Evolutionary conservation across 352 stramenopile species (phyloP), one percentile per base, ranked within the genome.

Genomic region (Phytophthora cryptogea): DNA sequence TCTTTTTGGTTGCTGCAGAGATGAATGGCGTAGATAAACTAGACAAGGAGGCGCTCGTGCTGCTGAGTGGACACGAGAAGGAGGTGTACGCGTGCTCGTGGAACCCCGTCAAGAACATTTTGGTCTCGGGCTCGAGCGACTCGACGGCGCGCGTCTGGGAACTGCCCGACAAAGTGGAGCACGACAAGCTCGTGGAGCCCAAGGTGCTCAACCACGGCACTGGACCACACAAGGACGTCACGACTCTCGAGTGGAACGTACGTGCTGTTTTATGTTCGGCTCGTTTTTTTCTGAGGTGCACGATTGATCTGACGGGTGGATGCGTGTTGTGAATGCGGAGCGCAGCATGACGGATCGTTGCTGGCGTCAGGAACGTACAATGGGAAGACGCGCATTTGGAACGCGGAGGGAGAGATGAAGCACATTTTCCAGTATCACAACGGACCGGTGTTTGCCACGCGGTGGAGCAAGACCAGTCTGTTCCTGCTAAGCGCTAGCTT

Each of bases 51-150:
- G 68, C 79, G 33, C 59, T 93, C 13, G 65, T 94, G 31, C 51
- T 94, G 49, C 62, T 93, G 39, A 91, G 55, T 23, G 86, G 86
- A 49, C 86, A 95, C 54, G 86, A 95, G 62, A 93, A 95, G 54
- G 86, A 95, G 63, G 96, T 98, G 26, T 99, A 98, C 72, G 98
- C 97, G 68, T 99, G 96, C 70, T 87, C 94, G 32, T 99, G 97
- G 97, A 98, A 99, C 78, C 96, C 96, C 6, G 69, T 88, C 43
- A 90, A 87, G 52, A 97, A 99, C 63, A 76, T 98, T 10, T 86
- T 99, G 57, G 97, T 98, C 40, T 98, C 95, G 7, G 96, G 96
- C 55, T 98, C 90, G 63, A 97, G 92, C 36, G 96, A 98, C 72
- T 97, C 95, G 20, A 98, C 94, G 3, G 95, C 93, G 16, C 76